Percentiles rank a stretch among this genome's conserved stretches.
Conservation (phyloP, 2,329 filamentous ascomycete genomes). For the Pezicula radicicola region DNA sequence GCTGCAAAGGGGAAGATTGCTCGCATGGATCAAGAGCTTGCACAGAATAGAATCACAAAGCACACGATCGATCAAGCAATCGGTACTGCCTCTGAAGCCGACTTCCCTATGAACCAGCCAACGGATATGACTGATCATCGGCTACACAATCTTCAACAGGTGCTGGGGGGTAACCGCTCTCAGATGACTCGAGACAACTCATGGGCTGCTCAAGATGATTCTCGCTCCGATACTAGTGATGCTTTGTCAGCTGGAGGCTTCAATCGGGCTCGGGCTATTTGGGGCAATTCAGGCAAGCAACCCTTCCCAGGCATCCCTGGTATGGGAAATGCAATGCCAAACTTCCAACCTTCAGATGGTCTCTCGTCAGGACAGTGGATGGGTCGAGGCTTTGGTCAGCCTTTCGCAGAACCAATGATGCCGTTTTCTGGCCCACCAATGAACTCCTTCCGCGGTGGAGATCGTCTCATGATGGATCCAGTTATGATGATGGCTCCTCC, state of each 20-base stretch:
- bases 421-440: conserved; percentile 20
- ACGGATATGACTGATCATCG: conserved; percentile 19
- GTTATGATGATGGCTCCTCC: conserved; percentile 24
- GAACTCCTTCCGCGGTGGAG: conserved; percentile 20
- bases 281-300: conserved; percentile 44
- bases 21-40: conserved; percentile 68
- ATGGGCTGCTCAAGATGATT: conserved; percentile 53
- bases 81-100: conserved; percentile 44
- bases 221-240: conserved; percentile 55
- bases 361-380: conserved; percentile 45
- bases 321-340: conserved; percentile 8
- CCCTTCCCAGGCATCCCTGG: conserved; percentile 26
- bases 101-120: conserved; percentile 27
- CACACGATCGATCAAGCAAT: conserved; percentile 55
- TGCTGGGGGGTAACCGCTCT: conserved; percentile 32
- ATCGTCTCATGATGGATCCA: conserved; percentile 24
- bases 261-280: conserved; percentile 53
- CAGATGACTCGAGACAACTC: conserved; percentile 37
- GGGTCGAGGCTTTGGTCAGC: conserved; percentile 30
- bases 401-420: conserved; percentile 25
- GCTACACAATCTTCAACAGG: conserved; percentile 17
- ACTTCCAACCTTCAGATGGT: conserved; percentile 27
- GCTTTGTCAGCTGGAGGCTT: conserved; percentile 47
- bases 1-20: conserved; percentile 68
- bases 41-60: conserved; percentile 59